Evolutionary conservation across 345 rosid species (phyloP), one percentile per base, ranked within the genome.

Genomic region (Acer yangbiense): DNA sequence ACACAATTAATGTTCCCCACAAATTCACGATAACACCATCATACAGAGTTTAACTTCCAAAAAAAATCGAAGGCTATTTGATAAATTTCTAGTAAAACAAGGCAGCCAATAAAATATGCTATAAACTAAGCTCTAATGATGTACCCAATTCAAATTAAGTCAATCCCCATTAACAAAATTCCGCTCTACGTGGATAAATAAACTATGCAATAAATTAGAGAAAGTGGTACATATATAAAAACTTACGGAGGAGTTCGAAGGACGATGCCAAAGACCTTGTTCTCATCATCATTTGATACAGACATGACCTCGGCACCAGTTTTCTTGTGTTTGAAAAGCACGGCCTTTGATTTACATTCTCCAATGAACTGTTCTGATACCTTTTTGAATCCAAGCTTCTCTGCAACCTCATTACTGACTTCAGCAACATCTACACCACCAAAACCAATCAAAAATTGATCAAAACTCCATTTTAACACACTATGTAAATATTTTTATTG

Each of bases 211-310:
- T 27, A 32, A 75, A 17, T 12, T 62, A 55, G 78, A 9, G 1
- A 60, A 65, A 52, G 25, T 20, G 12, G 35, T 17, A 21, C 64
- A 58, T 71, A 64, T 18, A 65, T 16, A 25, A 0, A 35, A 18
- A 87, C 98, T 88, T 84, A 93, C 93, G 98, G 98, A 1, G 98
- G 98, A 29, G 98, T 96, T 61, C 99, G 93, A 64, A 93, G 80
- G 74, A 93, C 92, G 82, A 93, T 83, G 66, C 98, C 98, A 3
- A 91, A 93, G 74, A 91, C 98, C 86, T 93, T 93, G 82, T 93
- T 93, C 90, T 93, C 96, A 58, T 93, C 98, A 17, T 89, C 90
- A 32, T 96, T 96, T 7, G 97, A 90, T 67, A 96, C 97, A 48
- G 98, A 94, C 95, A 93, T 92, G 63, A 96, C 88, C 83, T 96